phyloP scores from a whole-genome alignment of 2,329 filamentous ascomycete species.

The Byssochlamys sp. region DNA sequence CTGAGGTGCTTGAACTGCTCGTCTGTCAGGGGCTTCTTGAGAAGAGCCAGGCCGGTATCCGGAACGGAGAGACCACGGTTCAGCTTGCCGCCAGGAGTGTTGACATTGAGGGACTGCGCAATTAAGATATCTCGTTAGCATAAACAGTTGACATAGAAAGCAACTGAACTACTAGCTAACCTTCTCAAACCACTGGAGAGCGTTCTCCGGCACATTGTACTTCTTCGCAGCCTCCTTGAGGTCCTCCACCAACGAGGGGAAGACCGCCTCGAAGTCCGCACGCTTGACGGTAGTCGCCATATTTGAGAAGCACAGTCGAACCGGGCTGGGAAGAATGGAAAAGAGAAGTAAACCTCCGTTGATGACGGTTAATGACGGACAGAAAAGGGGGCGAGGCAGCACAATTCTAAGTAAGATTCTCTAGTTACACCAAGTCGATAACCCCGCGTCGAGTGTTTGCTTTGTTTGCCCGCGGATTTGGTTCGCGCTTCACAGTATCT shows the following conservation, averaged over 20 bases:
- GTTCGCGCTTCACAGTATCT: neutral
- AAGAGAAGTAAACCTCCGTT: neutral
- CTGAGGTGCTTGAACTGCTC: constrained; percentile 83
- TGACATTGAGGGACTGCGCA: constrained; percentile 65
- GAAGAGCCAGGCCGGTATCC: constrained; percentile 75
- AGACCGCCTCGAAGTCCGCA: constrained; percentile 76
- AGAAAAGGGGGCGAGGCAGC: neutral
- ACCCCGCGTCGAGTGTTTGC: constrained; percentile 17
- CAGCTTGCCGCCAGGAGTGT: constrained; percentile 89
- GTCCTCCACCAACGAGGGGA: constrained; percentile 74
- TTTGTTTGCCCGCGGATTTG: constrained; percentile 16
- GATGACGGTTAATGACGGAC: constrained; percentile 3
- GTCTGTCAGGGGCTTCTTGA: constrained; percentile 59
- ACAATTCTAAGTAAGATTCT: neutral
- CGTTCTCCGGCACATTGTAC: constrained; percentile 74
- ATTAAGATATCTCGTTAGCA: constrained; percentile 1
- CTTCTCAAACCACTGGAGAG: constrained; percentile 76
- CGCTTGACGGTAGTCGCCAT: constrained; percentile 65
- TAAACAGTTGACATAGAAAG: neutral
- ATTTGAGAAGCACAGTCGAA: constrained; percentile 6
- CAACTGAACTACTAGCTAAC: constrained; percentile 38
- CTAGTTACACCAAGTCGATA: neutral
- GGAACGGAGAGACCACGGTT: constrained; percentile 97
- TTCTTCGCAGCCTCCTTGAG: constrained; percentile 66
- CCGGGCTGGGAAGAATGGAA: neutral